Conservation (phyloP, 2,329 filamentous ascomycete species). For the Cryphonectria parasitica region DNA sequence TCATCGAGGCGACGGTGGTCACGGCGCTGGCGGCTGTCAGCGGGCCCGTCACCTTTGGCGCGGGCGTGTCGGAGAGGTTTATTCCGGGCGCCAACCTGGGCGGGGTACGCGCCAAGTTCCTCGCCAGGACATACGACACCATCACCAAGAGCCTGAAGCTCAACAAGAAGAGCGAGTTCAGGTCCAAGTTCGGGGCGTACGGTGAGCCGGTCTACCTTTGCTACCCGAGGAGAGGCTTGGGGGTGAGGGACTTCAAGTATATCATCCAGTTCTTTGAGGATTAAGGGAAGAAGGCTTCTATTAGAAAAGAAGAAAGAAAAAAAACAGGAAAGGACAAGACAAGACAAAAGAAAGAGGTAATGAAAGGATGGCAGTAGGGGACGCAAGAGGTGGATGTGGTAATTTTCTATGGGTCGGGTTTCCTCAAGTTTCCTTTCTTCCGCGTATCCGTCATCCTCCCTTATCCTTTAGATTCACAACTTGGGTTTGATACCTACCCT, state of each 20-base stretch:
- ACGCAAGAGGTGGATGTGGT: neutral
- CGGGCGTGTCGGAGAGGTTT: conserved; percentile 75
- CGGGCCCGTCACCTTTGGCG: conserved; percentile 80
- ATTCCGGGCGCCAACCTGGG: conserved; percentile 80
- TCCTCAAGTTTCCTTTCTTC: neutral
- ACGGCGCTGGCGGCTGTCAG: conserved; percentile 62
- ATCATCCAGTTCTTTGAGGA: conserved; percentile 90
- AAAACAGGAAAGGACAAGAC: neutral
- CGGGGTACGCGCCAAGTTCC: conserved; percentile 77
- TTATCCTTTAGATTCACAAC: neutral
- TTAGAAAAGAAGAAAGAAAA: neutral
- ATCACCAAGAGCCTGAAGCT: conserved; percentile 81
- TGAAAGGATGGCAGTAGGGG: neutral
- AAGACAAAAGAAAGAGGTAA: neutral
- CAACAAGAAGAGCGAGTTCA: conserved; percentile 84
- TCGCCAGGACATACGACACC: conserved; percentile 81
- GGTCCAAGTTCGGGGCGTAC: conserved; percentile 84
- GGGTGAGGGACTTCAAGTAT: conserved; percentile 80
- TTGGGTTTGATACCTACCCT: conserved; percentile 1
- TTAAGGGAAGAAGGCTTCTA: conserved; percentile 1
- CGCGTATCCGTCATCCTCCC: neutral
- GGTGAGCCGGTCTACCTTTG: conserved; percentile 89
- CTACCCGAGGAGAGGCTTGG: conserved; percentile 84
- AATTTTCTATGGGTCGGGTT: neutral
- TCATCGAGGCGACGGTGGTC: conserved; percentile 82